Evolutionary conservation across 495 filamentous ascomycete species (phyloP).

Genomic region (Talaromyces ruber): DNA sequence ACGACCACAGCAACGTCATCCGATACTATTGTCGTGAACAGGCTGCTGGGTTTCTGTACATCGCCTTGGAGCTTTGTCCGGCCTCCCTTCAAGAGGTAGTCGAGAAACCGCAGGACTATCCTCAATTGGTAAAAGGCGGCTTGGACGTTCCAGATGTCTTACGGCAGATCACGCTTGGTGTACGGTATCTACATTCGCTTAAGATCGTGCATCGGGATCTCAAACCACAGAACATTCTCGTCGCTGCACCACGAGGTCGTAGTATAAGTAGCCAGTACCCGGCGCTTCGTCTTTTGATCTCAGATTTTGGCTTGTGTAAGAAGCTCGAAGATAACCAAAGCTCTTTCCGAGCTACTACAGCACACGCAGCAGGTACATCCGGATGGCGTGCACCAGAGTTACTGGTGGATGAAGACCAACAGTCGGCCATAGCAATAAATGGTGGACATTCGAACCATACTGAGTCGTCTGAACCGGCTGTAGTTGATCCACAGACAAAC

Average conservation of each 20-base stretch:
- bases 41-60: constrained; percentile 87
- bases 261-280: constrained; percentile 12
- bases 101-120: constrained; percentile 56
- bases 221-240: constrained; percentile 95
- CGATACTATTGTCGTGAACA: constrained; percentile 90
- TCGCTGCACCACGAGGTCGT: constrained; percentile 45
- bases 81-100: constrained; percentile 87
- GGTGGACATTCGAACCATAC: constrained; percentile 35
- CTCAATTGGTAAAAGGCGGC: constrained; percentile 40
- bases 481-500: constrained; percentile 55
- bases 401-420: constrained; percentile 65
- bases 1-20: constrained; percentile 93
- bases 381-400: constrained; percentile 96
- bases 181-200: constrained; percentile 81
- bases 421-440: constrained; percentile 14
- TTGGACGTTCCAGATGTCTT: constrained; percentile 58
- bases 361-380: constrained; percentile 85
- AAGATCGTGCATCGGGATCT: constrained; percentile 95
- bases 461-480: constrained; percentile 47
- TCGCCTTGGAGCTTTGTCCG: constrained; percentile 91
- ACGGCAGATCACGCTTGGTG: constrained; percentile 76
- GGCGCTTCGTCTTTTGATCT: constrained; percentile 71
- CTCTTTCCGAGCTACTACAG: constrained; percentile 88
- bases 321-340: constrained; percentile 94
- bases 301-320: constrained; percentile 96